phyloP scores from a whole-genome alignment of 768 basidiomycete species.

The Mycena kentingensis region DNA sequence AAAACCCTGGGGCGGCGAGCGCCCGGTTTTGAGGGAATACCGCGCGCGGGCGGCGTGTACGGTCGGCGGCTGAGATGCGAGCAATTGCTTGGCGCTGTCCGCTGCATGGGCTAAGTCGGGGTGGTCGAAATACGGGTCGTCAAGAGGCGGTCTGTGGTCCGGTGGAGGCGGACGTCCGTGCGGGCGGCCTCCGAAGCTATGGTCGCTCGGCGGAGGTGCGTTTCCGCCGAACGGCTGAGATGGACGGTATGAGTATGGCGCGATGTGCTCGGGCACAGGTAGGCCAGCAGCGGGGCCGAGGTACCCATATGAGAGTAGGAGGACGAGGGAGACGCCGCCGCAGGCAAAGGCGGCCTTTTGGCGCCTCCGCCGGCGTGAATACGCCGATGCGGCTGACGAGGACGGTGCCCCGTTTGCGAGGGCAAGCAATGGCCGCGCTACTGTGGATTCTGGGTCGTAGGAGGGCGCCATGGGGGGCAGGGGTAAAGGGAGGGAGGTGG shows the following conservation, averaged over 20 bases:
- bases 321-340: neutral
- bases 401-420: neutral
- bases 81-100: neutral
- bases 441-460: slow-evolving; percentile 9
- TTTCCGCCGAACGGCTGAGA: neutral
- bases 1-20: slow-evolving; percentile 9
- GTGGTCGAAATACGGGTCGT: neutral
- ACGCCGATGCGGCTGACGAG: neutral
- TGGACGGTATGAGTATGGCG: neutral
- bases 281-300: neutral
- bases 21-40: slow-evolving; percentile 6
- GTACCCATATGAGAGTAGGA: neutral
- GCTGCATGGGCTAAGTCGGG: neutral
- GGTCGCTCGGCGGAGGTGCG: slow-evolving; percentile 3
- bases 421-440: slow-evolving; percentile 4
- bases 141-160: neutral
- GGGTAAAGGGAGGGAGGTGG: too few relatives aligned
- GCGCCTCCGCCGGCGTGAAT: neutral
- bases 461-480: too few relatives aligned
- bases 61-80: neutral
- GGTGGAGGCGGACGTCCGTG: neutral
- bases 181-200: neutral
- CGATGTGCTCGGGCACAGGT: neutral
- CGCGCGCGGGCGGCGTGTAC: slow-evolving; percentile 9
- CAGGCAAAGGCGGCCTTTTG: neutral